Percentiles rank a stretch among this genome's conserved stretches.
Evolutionary conservation across 2,329 filamentous ascomycete genomes (phyloP).

Genomic region (Clonostachys chloroleuca): DNA sequence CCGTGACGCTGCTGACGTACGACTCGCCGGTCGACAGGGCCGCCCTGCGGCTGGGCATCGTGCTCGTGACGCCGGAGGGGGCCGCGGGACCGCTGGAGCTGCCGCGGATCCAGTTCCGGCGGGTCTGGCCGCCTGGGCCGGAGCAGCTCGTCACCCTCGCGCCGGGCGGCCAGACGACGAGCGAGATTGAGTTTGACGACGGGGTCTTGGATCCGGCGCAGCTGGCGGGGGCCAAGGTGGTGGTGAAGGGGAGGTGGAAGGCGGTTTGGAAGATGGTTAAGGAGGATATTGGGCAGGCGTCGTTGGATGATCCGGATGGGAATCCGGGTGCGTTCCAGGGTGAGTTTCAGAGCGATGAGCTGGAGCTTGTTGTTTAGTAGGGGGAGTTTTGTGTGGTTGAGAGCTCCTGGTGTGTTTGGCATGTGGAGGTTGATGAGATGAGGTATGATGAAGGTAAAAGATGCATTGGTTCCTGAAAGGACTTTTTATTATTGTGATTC

Average conservation of each 20-base stretch:
- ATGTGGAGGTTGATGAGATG: neutral
- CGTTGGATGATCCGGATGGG: slow-evolving; percentile 9
- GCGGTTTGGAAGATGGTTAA: slow-evolving; percentile 19
- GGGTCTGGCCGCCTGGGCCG: slow-evolving; percentile 31
- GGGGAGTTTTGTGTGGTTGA: no score
- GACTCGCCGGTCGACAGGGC: slow-evolving; percentile 38
- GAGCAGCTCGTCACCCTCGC: slow-evolving; percentile 31
- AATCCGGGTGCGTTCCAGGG: neutral
- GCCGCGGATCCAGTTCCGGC: slow-evolving; percentile 26
- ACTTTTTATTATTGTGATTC: neutral
- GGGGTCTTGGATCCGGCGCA: slow-evolving; percentile 24
- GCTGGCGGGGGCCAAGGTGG: slow-evolving; percentile 20
- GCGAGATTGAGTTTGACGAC: slow-evolving; percentile 28
- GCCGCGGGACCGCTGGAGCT: slow-evolving; percentile 25
- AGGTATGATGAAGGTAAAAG: neutral
- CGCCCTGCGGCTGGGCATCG: slow-evolving; percentile 32
- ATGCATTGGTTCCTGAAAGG: neutral
- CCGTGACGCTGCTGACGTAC: slow-evolving; percentile 36
- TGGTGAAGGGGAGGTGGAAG: slow-evolving; percentile 29
- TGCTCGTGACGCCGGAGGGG: slow-evolving; percentile 29
- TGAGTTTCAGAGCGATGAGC: neutral
- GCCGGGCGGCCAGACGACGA: slow-evolving; percentile 7
- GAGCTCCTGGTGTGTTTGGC: neutral
- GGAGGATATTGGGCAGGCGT: slow-evolving; percentile 9
- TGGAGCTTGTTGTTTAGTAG: neutral